A percentile compares a stretch with the other conserved stretches of the same genome.
Conservation (phyloP, 73 alveolate genomes). For the Paramecium caudatum region DNA sequence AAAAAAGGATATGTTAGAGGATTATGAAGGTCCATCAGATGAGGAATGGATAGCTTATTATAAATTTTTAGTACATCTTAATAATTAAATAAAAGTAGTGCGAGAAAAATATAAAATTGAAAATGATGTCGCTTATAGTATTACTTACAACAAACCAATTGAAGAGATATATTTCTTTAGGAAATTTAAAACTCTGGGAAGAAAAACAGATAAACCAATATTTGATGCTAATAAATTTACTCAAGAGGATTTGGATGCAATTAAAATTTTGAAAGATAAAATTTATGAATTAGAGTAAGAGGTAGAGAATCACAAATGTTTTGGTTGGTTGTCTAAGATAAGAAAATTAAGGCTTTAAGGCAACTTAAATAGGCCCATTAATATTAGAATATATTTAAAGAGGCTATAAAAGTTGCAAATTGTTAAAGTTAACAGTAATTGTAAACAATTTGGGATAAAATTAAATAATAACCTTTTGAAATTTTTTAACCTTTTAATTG, state of each 20-base stretch:
- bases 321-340: no score
- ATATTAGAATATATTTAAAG: constrained; percentile 22
- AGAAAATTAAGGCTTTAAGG: no score
- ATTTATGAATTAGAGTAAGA: no score
- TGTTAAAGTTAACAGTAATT: not conserved
- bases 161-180: constrained; percentile 3
- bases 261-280: not conserved
- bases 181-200: no score
- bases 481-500: not conserved
- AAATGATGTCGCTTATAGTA: not conserved
- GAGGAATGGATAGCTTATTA: constrained; percentile 50
- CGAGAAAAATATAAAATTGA: not conserved
- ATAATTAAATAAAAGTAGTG: not conserved
- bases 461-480: not conserved
- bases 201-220: no score
- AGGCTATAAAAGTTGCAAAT: constrained; percentile 42
- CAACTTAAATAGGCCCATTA: not conserved
- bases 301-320: no score
- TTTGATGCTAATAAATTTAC: no score
- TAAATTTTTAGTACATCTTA: constrained; percentile 51
- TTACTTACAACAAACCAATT: not conserved
- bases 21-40: constrained; percentile 7
- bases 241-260: not conserved
- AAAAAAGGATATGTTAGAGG: constrained; percentile 2
- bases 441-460: constrained; percentile 11